Conservation (phyloP, 2,329 filamentous ascomycete genomes). For the Pseudocercospora musae region DNA sequence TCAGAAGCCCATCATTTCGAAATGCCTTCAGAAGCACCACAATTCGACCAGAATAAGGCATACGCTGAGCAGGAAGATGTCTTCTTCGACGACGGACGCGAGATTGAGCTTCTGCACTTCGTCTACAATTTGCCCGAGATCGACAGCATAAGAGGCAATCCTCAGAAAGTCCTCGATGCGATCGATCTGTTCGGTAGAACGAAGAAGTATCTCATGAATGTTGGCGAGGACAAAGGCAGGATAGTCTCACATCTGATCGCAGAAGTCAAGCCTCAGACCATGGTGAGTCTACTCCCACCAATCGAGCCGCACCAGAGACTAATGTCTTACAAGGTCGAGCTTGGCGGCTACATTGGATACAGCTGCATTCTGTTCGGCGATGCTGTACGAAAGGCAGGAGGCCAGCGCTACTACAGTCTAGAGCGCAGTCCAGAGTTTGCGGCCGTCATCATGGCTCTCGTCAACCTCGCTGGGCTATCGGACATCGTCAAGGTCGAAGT, state of each 20-base stretch:
- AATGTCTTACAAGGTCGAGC: slow-evolving; percentile 54
- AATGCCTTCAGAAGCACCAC: slow-evolving; percentile 20
- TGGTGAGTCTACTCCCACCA: slow-evolving; percentile 48
- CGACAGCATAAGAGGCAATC: slow-evolving; percentile 61
- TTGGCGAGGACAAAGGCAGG: slow-evolving; percentile 70
- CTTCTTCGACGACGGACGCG: slow-evolving; percentile 64
- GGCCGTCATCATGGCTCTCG: slow-evolving; percentile 64
- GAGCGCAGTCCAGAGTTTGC: slow-evolving; percentile 73
- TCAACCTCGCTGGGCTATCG: slow-evolving; percentile 69
- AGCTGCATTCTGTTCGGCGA: slow-evolving; percentile 73
- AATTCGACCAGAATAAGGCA: slow-evolving; percentile 44
- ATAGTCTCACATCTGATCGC: slow-evolving; percentile 68
- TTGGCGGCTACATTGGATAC: slow-evolving; percentile 80
- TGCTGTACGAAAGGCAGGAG: slow-evolving; percentile 61
- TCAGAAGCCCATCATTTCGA: neutral
- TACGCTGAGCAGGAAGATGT: slow-evolving; percentile 49
- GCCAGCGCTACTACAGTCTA: slow-evolving; percentile 65
- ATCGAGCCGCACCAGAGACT: neutral
- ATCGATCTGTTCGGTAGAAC: slow-evolving; percentile 68
- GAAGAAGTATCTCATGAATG: slow-evolving; percentile 74
- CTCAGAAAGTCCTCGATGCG: slow-evolving; percentile 60
- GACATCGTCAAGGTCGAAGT: slow-evolving; percentile 68
- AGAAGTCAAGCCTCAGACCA: slow-evolving; percentile 61
- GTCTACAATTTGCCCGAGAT: slow-evolving; percentile 62
- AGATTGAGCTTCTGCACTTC: slow-evolving; percentile 69